phyloP scores from a whole-genome alignment of 306 rosid species.

The Mucuna pruriens region DNA sequence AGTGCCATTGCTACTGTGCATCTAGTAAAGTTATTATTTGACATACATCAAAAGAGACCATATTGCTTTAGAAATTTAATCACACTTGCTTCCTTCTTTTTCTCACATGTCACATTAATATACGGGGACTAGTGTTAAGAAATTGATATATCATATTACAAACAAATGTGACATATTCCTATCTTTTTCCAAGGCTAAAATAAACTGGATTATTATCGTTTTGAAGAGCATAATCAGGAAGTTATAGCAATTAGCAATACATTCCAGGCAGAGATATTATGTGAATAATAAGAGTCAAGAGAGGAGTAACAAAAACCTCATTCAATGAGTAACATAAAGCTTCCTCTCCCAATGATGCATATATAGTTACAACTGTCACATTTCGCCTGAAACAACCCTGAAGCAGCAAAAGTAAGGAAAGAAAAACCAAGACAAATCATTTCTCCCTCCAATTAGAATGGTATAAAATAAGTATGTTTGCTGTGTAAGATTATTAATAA shows the following conservation, averaged over 20 bases:
- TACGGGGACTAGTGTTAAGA: background rate
- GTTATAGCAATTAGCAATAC: constrained; percentile 1
- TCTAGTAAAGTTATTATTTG: background rate
- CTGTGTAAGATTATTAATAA: too few relatives aligned
- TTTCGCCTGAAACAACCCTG: constrained; percentile 91
- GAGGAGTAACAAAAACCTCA: constrained; percentile 63
- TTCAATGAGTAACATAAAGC: constrained; percentile 84
- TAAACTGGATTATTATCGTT: constrained; percentile 7
- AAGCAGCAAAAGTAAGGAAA: background rate
- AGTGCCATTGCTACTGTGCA: background rate
- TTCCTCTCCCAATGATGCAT: constrained; percentile 91
- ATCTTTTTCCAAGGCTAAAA: background rate
- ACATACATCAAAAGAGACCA: background rate
- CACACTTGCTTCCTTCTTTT: background rate
- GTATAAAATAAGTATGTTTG: background rate
- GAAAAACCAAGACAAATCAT: background rate
- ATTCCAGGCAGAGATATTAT: background rate
- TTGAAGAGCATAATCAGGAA: background rate
- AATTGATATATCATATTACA: background rate
- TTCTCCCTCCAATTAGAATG: background rate
- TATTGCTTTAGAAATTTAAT: background rate
- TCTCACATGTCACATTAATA: background rate
- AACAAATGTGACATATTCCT: background rate
- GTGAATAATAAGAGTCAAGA: constrained; percentile 21
- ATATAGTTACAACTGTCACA: constrained; percentile 86